These are phyloP conservation scores for Pyrenophora tritici-repentis DNA, from an alignment of 2,329 filamentous ascomycete species.

Conservation along the genomic window DNA sequence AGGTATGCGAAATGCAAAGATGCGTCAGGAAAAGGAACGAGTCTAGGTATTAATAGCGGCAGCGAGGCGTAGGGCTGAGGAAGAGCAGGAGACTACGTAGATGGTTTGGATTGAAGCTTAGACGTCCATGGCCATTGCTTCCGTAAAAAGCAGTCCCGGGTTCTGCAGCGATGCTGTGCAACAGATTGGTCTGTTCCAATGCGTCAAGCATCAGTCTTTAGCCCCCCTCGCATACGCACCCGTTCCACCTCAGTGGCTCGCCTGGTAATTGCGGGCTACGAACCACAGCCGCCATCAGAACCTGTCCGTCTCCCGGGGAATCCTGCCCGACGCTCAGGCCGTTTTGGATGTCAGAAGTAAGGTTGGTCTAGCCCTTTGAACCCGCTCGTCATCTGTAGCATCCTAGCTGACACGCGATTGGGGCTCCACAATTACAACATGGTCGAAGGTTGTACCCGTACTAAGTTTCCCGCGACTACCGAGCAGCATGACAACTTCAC, in stretches of 20 bases:
- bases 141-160: slow-evolving; percentile 23
- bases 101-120: slow-evolving; percentile 29
- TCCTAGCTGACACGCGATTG: slow-evolving; percentile 39
- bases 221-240: slow-evolving; percentile 37
- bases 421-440: slow-evolving; percentile 26
- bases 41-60: slow-evolving; percentile 28
- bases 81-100: slow-evolving; percentile 35
- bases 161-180: slow-evolving; percentile 29
- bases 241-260: slow-evolving; percentile 33
- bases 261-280: slow-evolving; percentile 23
- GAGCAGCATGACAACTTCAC: slow-evolving; percentile 17
- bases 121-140: slow-evolving; percentile 25
- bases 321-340: slow-evolving; percentile 34
- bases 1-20: slow-evolving; percentile 2
- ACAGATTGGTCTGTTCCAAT: slow-evolving; percentile 36
- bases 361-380: slow-evolving; percentile 31
- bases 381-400: slow-evolving; percentile 29
- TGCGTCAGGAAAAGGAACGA: slow-evolving; percentile 17
- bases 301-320: slow-evolving; percentile 36
- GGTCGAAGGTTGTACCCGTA: slow-evolving; percentile 25
- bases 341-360: slow-evolving; percentile 33
- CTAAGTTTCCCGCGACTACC: slow-evolving; percentile 34
- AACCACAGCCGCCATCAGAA: slow-evolving; percentile 31
- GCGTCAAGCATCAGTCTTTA: slow-evolving; percentile 29
- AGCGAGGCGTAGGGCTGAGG: slow-evolving; percentile 14